Evolutionary conservation across 192 early-diverging fungal genomes (phyloP).

Genomic region (Dissophora ornata): DNA sequence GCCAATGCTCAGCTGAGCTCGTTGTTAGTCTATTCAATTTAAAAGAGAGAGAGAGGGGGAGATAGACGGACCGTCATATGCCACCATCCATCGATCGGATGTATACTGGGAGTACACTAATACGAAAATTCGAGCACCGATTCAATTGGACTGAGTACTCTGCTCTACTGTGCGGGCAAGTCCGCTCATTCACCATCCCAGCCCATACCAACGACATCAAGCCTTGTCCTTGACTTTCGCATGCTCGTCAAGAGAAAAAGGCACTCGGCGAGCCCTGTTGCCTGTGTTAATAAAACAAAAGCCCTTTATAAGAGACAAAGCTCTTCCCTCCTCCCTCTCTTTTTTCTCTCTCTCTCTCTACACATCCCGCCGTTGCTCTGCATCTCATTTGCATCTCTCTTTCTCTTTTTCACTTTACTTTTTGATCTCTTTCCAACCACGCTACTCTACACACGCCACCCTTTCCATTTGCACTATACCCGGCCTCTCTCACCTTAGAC

Average conservation of each 20-base stretch:
- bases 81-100: background rate
- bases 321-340: background rate
- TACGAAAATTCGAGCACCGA: background rate
- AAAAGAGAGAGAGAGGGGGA: background rate
- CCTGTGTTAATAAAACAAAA: no score
- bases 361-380: background rate
- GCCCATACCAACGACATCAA: no score
- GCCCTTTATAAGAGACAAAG: background rate
- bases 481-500: no score
- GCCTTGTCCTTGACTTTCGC: no score
- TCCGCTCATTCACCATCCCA: no score
- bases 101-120: background rate
- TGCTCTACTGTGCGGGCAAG: no score
- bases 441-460: no score
- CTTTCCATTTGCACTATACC: no score
- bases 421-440: no score
- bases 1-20: conserved; percentile 37
- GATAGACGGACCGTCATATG: background rate
- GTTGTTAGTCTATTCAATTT: background rate
- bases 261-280: no score
- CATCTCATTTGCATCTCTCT: background rate
- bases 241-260: no score
- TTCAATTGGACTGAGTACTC: no score
- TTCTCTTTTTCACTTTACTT: background rate
- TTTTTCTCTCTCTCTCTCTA: conserved; percentile 2